Conservation (phyloP, 176 grass and related monocot genomes). For the Rhipidocladum racemiflorum region DNA sequence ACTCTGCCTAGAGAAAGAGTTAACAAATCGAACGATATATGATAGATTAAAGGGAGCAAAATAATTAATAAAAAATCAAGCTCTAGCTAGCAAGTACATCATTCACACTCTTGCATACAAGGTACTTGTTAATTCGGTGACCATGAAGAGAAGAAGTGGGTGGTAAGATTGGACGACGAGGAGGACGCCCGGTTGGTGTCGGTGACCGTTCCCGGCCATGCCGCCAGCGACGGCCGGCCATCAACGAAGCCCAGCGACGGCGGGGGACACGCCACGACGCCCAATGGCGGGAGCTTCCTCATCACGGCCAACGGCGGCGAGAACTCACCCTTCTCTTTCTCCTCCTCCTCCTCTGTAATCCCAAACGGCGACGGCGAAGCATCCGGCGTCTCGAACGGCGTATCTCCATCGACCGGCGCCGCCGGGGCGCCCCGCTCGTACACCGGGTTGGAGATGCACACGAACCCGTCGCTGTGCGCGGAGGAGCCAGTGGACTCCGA, state of each 20-base stretch:
- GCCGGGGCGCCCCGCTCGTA: constrained; percentile 24
- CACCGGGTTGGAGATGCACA: constrained; percentile 61
- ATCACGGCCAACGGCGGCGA: constrained; percentile 39
- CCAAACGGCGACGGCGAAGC: constrained; percentile 34
- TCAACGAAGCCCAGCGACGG: constrained; percentile 5
- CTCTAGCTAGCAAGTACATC: constrained; percentile 6
- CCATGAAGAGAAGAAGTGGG: constrained; percentile 45
- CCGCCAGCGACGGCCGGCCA: constrained; percentile 2
- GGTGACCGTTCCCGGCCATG: constrained; percentile 10
- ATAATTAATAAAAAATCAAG: constrained; percentile 34
- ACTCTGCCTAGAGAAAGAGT: not conserved
- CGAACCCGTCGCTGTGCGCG: constrained; percentile 17
- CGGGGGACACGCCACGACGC: constrained; percentile 30
- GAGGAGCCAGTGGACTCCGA: constrained; percentile 17
- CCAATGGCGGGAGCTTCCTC: constrained; percentile 35
- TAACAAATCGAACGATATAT: not conserved
- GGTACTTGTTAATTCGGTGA: not conserved
- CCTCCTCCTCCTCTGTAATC: constrained; percentile 27
- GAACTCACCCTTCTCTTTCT: not conserved
- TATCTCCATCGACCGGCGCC: not conserved
- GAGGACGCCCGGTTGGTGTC: constrained; percentile 48
- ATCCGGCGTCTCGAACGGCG: constrained; percentile 30
- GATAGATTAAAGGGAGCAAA: not conserved
- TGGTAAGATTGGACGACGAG: constrained; percentile 31
- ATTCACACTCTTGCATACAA: not conserved